Percentiles rank a stretch among this genome's conserved stretches.
phyloP scores from a whole-genome alignment of 345 rosid genomes.

The Brassica rapa region DNA sequence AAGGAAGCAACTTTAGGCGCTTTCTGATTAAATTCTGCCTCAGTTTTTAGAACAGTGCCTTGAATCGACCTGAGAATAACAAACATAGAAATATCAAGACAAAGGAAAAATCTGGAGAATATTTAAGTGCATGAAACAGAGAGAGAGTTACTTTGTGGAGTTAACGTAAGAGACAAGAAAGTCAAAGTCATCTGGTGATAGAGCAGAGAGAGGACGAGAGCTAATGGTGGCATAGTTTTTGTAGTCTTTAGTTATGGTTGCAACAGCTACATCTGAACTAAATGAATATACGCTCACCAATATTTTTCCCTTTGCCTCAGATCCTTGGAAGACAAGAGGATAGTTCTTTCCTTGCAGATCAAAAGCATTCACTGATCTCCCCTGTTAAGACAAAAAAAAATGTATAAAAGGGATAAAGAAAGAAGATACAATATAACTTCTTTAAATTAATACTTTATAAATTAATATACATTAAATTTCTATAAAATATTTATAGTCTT shows the following conservation, averaged over 20 bases:
- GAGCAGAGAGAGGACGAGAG: slow-evolving; percentile 20
- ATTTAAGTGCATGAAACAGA: background rate
- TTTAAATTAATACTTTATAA: too few species aligned
- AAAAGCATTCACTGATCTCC: slow-evolving; percentile 42
- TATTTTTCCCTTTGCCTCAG: slow-evolving; percentile 39
- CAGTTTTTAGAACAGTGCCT: slow-evolving; percentile 35
- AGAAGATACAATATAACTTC: background rate
- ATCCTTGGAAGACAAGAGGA: slow-evolving; percentile 26
- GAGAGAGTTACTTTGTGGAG: slow-evolving; percentile 42
- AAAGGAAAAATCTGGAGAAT: background rate
- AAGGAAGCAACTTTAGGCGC: slow-evolving; percentile 39
- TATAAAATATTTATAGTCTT: too few species aligned
- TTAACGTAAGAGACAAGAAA: slow-evolving; percentile 36
- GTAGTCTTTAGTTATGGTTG: background rate
- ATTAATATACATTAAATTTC: too few species aligned
- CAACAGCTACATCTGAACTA: slow-evolving; percentile 11
- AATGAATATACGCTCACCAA: background rate
- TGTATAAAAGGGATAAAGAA: background rate
- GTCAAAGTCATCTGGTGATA: background rate
- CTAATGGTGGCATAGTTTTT: background rate
- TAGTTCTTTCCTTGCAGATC: slow-evolving; percentile 29
- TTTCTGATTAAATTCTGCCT: slow-evolving; percentile 12
- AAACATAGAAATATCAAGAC: background rate
- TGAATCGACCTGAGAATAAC: slow-evolving; percentile 15
- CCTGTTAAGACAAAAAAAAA: slow-evolving; percentile 31